Conservation (phyloP, 1,139 yeast species). For the Suhomyces taliae region DNA sequence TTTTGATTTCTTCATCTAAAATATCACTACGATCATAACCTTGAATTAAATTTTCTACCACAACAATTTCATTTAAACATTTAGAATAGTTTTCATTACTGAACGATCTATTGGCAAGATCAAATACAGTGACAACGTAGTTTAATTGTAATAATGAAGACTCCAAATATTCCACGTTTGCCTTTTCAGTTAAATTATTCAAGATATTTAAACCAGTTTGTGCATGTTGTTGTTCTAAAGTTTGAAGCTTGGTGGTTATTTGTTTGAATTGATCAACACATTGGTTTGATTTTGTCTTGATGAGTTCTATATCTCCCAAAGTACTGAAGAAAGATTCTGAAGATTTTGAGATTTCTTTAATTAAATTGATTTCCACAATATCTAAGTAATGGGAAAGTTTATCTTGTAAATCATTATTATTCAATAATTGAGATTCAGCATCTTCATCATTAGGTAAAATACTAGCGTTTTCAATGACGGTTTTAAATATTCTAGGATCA, state of each 20-base stretch:
- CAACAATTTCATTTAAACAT: slow-evolving; percentile 54
- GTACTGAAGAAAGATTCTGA: slow-evolving; percentile 85
- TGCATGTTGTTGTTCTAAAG: slow-evolving; percentile 52
- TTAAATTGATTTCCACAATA: slow-evolving; percentile 75
- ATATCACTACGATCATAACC: slow-evolving; percentile 44
- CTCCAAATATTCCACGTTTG: slow-evolving; percentile 63
- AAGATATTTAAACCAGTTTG: slow-evolving; percentile 54
- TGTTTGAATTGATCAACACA: slow-evolving; percentile 51
- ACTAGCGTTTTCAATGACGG: slow-evolving; percentile 60
- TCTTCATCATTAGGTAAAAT: slow-evolving; percentile 30
- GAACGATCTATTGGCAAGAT: slow-evolving; percentile 53
- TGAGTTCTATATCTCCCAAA: slow-evolving; percentile 68
- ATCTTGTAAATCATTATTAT: slow-evolving; percentile 70
- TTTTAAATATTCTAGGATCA: slow-evolving; percentile 80
- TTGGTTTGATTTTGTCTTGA: slow-evolving; percentile 55
- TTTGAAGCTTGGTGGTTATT: slow-evolving; percentile 42
- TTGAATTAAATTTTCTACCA: slow-evolving; percentile 54
- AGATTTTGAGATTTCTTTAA: slow-evolving; percentile 79
- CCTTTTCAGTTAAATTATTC: slow-evolving; percentile 51
- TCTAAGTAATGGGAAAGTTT: slow-evolving; percentile 81
- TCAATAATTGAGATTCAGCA: slow-evolving; percentile 15
- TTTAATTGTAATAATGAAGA: slow-evolving; percentile 66
- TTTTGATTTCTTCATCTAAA: slow-evolving; percentile 21
- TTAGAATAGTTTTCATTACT: slow-evolving; percentile 38
- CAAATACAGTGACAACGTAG: slow-evolving; percentile 48